These are phyloP conservation scores for Sporisorium scitamineum DNA, from an alignment of 1,284 basidiomycete species.

Conservation along the genomic window DNA sequence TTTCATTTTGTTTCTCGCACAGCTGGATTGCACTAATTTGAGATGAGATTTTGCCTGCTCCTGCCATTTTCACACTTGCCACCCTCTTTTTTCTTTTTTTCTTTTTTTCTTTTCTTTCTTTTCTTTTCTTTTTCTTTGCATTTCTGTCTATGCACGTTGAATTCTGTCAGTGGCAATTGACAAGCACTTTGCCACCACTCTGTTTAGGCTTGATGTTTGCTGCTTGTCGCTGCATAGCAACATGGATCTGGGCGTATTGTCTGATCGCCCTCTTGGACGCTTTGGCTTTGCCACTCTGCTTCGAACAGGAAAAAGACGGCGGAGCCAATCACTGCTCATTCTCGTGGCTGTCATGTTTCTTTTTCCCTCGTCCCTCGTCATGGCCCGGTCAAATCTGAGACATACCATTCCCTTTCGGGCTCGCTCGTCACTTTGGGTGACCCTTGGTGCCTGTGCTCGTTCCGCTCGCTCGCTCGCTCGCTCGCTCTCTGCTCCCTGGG, in stretches of 20 bases:
- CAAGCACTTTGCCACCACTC: no score
- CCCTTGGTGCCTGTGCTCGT: background rate
- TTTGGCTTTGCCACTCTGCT: background rate
- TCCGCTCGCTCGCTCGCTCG: background rate
- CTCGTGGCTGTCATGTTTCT: no score
- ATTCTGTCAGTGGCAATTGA: no score
- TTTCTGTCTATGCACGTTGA: no score
- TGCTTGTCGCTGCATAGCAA: background rate
- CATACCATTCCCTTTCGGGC: background rate
- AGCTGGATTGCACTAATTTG: no score
- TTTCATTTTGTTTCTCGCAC: no score
- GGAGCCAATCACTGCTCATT: background rate
- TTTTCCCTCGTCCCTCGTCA: background rate
- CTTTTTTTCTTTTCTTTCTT: no score
- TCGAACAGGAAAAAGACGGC: background rate
- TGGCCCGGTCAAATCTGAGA: background rate
- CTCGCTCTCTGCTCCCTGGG: background rate
- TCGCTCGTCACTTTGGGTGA: background rate
- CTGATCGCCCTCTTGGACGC: constrained; percentile 7
- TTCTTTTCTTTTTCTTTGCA: no score
- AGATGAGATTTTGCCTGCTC: no score
- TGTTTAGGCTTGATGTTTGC: background rate
- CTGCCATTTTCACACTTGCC: no score
- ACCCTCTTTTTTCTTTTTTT: no score
- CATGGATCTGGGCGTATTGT: background rate